Conservation (phyloP, 148 eudicot genomes). For the Agrostemma githago region DNA sequence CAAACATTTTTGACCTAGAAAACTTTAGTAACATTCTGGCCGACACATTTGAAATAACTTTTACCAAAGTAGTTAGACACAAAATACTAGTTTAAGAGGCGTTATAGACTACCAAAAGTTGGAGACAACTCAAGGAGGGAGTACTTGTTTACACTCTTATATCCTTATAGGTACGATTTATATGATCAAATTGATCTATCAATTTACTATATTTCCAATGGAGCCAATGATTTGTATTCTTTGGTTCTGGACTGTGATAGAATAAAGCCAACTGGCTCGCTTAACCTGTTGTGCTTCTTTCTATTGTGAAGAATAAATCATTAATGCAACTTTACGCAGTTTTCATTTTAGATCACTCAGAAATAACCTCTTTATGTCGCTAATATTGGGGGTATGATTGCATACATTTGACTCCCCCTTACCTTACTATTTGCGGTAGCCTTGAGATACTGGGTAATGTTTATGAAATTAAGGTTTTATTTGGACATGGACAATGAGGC, state of each 20-base stretch:
- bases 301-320: no score
- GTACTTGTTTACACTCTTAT: neutral
- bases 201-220: neutral
- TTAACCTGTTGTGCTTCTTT: no score
- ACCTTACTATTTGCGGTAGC: no score
- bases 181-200: neutral
- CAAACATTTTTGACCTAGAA: neutral
- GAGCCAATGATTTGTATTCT: no score
- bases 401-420: no score
- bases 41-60: neutral
- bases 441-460: neutral
- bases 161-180: neutral
- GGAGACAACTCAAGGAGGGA: neutral
- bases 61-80: neutral
- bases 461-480: neutral
- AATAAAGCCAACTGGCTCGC: no score
- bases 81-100: neutral
- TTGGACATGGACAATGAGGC: neutral
- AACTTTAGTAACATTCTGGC: neutral
- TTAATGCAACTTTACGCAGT: no score
- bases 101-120: neutral
- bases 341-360: no score
- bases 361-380: no score
- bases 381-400: no score
- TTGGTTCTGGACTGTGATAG: no score